Conservation (phyloP, 2,329 filamentous ascomycete species). For the Epichloe scottii region DNA sequence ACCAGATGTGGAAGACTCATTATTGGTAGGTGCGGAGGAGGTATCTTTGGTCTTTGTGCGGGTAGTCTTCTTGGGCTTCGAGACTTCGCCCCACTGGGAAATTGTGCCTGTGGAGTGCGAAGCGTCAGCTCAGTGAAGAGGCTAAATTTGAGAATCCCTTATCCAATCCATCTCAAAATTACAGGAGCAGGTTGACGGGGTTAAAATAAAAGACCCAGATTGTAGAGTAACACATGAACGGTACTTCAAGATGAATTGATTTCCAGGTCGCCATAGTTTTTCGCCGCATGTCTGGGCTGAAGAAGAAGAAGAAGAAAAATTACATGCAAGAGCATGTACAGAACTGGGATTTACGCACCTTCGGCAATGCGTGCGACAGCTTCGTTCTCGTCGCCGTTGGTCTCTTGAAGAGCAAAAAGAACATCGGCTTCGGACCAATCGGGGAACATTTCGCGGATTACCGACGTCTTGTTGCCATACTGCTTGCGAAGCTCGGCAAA, state of each 20-base stretch:
- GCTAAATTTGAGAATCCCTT: too few relatives aligned
- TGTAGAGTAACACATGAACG: too few relatives aligned
- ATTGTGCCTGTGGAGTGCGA: slow-evolving; percentile 47
- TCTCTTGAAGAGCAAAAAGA: slow-evolving; percentile 84
- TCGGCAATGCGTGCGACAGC: slow-evolving; percentile 70
- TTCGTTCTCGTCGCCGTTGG: slow-evolving; percentile 62
- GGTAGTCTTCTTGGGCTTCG: slow-evolving; percentile 65
- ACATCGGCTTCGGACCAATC: slow-evolving; percentile 95
- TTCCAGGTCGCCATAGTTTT: background rate
- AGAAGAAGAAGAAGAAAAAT: background rate
- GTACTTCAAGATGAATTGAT: background rate
- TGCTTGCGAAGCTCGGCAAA: slow-evolving; percentile 85
- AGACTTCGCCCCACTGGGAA: slow-evolving; percentile 75
- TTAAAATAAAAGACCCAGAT: too few relatives aligned
- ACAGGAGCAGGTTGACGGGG: too few relatives aligned
- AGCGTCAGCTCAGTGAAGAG: slow-evolving; percentile 8
- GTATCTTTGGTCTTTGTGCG: slow-evolving; percentile 61
- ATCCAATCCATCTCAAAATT: too few relatives aligned
- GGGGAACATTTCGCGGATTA: slow-evolving; percentile 85
- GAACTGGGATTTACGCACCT: slow-evolving; percentile 36
- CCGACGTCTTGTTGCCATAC: slow-evolving; percentile 65
- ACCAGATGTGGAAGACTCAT: slow-evolving; percentile 31
- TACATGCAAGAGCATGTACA: slow-evolving; percentile 7
- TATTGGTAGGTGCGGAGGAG: slow-evolving; percentile 35
- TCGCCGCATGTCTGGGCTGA: background rate